A percentile compares a stretch with the other conserved stretches of the same genome.
Conservation (phyloP, 768 basidiomycete genomes). For the Galerina sulciceps region DNA sequence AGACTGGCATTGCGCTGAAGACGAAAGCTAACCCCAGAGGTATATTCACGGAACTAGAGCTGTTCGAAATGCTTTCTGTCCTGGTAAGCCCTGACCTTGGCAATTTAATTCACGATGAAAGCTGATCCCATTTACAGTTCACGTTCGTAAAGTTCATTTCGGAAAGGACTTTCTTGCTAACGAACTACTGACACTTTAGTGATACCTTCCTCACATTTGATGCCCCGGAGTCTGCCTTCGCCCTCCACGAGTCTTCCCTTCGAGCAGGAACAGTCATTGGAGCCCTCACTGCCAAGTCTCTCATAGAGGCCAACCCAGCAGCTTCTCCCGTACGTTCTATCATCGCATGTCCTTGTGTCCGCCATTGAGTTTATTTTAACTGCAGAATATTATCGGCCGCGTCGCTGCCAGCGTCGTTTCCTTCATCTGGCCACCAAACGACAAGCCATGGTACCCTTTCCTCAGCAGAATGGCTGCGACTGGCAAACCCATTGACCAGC, state of each 20-base stretch:
- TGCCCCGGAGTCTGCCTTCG: constrained; percentile 7
- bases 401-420: constrained; percentile 27
- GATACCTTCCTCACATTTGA: constrained; percentile 14
- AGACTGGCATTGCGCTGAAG: constrained; percentile 53
- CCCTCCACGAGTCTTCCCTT: constrained; percentile 8
- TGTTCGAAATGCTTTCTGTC: constrained; percentile 46
- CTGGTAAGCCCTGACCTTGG: constrained; percentile 28
- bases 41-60: constrained; percentile 47
- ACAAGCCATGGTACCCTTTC: constrained; percentile 43
- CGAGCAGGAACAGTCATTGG: constrained; percentile 12
- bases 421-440: constrained; percentile 29
- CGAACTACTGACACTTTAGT: background rate
- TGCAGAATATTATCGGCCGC: constrained; percentile 32
- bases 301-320: constrained; percentile 9
- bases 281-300: constrained; percentile 8
- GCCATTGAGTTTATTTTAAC: background rate
- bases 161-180: background rate
- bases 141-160: constrained; percentile 1
- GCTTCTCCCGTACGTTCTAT: constrained; percentile 13
- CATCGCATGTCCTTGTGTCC: background rate
- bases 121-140: constrained; percentile 1
- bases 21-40: constrained; percentile 47
- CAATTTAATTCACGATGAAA: background rate
- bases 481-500: constrained; percentile 42
- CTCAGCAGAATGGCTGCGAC: constrained; percentile 38